Evolutionary conservation across 305 asterid species (phyloP), one percentile per base, ranked within the genome.

Genomic region (Salvia sclarea): DNA sequence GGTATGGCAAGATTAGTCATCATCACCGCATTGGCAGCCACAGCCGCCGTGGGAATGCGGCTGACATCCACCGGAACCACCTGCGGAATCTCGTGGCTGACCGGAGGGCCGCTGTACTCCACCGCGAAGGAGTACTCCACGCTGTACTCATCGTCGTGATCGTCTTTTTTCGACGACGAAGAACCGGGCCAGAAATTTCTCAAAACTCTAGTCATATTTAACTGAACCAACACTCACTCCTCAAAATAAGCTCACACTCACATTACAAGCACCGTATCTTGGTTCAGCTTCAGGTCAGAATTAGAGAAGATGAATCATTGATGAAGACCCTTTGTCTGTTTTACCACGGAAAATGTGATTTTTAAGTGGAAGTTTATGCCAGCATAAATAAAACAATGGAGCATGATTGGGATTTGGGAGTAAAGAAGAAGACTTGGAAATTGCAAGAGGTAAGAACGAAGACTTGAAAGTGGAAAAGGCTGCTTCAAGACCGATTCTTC

Each of bases 81-180:
- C 69, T 76, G 80, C 18, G 96, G 98, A 76, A 92, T 81, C 38
- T 83, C 90, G 55, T 81, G 76, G 72, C 79, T 71, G 50, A 87
- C 83, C 3, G 89, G 89, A 74, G 95, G 96, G 9, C 96, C 98
- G 52, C 72, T 73, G 71, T 89, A 89, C 80, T 88, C 98, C 56
- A 76, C 24, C 43, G 96, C 98, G 61, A 89, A 83, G 3, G 98
- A 89, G 76, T 86, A 92, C 14, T 92, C 96, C 77, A 76, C 77
- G 53, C 72, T 84, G 55, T 77, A 78, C 6, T 82, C 85, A 40
- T 81, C 95, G 20, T 83, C 91, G 55, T 70, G 72, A 50, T 80
- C 83, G 61, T 80, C 83, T 13, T 25, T 62, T 53, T 76, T 79
- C 12, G 83, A 45, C 13, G 81, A 38, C 4, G 81, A 58, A 44